Percentiles rank a stretch among this genome's conserved stretches.
These are phyloP conservation scores for Pythium volutum DNA, from an alignment of 352 stramenopile genomes.

Conservation along the genomic window DNA sequence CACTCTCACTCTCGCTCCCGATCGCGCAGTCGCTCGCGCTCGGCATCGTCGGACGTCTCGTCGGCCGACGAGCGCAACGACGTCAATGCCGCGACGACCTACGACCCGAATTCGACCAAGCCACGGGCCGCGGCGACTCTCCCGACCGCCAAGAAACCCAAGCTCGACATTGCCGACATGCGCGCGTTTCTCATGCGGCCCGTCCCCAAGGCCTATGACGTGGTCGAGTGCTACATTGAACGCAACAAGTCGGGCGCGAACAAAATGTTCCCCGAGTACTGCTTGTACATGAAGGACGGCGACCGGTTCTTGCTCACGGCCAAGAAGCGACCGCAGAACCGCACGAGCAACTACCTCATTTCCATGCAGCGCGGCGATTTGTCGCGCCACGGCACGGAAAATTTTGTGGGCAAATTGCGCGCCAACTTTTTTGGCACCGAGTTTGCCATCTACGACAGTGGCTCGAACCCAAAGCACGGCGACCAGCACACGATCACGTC, in stretches of 20 bases:
- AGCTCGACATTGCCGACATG: constrained; percentile 84
- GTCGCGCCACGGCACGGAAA: constrained; percentile 82
- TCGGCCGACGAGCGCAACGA: constrained; percentile 68
- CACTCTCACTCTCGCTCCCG: constrained; percentile 47
- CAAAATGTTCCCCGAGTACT: constrained; percentile 93
- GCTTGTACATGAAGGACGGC: constrained; percentile 91
- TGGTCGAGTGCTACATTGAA: constrained; percentile 94
- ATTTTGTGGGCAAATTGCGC: constrained; percentile 95
- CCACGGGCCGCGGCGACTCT: constrained; percentile 23
- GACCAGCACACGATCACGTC: constrained; percentile 79
- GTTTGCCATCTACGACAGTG: constrained; percentile 95
- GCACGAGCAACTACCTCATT: constrained; percentile 97
- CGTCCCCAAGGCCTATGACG: constrained; percentile 83
- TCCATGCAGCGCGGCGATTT: constrained; percentile 93
- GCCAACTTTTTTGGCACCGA: constrained; percentile 98
- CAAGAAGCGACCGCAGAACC: constrained; percentile 96
- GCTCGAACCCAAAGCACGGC: constrained; percentile 90
- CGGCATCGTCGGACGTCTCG: constrained; percentile 56
- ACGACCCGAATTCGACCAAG: constrained; percentile 43
- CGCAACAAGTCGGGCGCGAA: constrained; percentile 90
- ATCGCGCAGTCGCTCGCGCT: constrained; percentile 48
- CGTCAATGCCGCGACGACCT: constrained; percentile 54
- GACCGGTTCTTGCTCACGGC: constrained; percentile 95
- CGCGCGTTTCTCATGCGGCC: constrained; percentile 75
- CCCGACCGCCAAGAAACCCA: constrained; percentile 51